phyloP scores from a whole-genome alignment of 164 flowering plant genomes.

The Annona squamosa region DNA sequence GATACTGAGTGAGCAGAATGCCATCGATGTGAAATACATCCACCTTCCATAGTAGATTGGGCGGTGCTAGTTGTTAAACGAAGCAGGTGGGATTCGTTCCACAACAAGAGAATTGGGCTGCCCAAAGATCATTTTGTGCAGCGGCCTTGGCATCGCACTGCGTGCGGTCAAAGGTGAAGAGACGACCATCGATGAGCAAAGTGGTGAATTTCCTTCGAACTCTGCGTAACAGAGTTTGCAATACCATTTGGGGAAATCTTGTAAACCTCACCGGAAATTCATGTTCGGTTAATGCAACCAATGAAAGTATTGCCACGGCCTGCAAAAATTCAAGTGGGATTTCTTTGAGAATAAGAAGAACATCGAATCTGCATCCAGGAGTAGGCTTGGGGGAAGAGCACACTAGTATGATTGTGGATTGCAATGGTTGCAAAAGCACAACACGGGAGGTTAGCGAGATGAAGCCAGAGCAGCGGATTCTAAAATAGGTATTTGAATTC shows the following conservation, averaged over 20 bases:
- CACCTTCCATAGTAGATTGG: slow-evolving; percentile 94
- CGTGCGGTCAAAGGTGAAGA: slow-evolving; percentile 72
- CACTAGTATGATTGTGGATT: neutral
- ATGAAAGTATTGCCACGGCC: neutral
- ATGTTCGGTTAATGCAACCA: neutral
- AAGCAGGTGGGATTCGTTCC: slow-evolving; percentile 46
- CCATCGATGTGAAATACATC: slow-evolving; percentile 80
- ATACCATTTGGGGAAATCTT: slow-evolving; percentile 55
- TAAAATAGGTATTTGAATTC: neutral
- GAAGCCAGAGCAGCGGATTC: neutral
- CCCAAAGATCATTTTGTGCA: slow-evolving; percentile 56
- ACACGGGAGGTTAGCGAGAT: neutral
- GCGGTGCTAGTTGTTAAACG: slow-evolving; percentile 67
- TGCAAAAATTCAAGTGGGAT: neutral
- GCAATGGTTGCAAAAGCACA: neutral
- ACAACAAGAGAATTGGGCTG: slow-evolving; percentile 60
- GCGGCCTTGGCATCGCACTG: slow-evolving; percentile 71
- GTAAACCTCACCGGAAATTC: neutral
- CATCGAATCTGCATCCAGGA: neutral
- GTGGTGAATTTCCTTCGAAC: slow-evolving; percentile 49
- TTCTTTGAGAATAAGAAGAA: neutral
- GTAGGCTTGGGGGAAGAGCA: neutral
- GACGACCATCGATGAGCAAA: slow-evolving; percentile 75
- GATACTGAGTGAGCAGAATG: slow-evolving; percentile 87
- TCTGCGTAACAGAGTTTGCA: slow-evolving; percentile 48